Evolutionary conservation across 2,329 filamentous ascomycete species (phyloP), one percentile per base, ranked within the genome.

Genomic region (Clarireedia homoeocarpa): DNA sequence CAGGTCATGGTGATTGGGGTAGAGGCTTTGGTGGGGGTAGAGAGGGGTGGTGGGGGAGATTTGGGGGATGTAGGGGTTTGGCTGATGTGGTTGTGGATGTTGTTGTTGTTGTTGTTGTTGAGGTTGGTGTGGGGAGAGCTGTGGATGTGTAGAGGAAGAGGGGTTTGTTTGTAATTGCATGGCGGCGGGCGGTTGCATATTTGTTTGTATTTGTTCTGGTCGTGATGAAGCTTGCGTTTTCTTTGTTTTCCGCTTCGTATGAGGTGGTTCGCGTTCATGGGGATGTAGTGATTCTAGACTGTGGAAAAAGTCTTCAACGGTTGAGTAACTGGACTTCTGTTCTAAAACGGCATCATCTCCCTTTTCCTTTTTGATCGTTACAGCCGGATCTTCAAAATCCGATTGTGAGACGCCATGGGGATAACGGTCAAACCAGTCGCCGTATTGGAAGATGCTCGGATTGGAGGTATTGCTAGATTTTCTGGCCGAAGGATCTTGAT

Each of bases 371-470:
- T 85, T 84, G 65, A 82, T 77, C 42, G 80, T 77, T 4, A 77
- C 73, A 27, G 81, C 83, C 1, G 88, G 86, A 62, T 94, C 89
- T 65, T 90, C 84, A 71, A 89, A 94, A 66, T 96, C 90, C 1
- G 84, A 80, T 58, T 89, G 84, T 3, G 89, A 89, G 15, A 97
- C 89, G 2, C 94, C 94, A 65, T 95, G 88, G 0, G 94, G 94
- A 69, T 96, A 97, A 62, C 88, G 83, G 67, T 94, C 88, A 66
- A 97, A 97, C 94, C 94, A 97, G 71, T 97, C 94, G 51, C 91
- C 91, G 65, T 97, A 97, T 66, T 97, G 92, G 70, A 96, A 91
- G 65, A 96, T 88, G 7, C 80, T 79, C 38, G 44, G 36, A 5
- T 81, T 79, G 5, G 79, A 72, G 7, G 74, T 71, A 14, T 77